Conservation (phyloP, 2,329 filamentous ascomycete species). For the Lithohypha guttulata region DNA sequence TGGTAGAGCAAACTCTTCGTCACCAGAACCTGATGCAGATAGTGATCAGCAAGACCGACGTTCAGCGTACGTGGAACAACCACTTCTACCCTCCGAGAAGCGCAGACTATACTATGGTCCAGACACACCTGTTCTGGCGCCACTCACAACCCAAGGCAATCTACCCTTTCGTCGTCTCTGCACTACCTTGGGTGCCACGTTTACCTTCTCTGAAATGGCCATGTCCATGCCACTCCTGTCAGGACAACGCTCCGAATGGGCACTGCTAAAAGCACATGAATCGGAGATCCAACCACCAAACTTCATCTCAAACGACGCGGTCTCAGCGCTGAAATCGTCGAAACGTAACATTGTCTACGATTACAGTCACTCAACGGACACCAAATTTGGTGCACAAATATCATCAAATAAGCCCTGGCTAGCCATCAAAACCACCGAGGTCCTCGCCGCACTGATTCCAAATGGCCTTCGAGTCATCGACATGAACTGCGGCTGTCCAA, state of each 20-base stretch:
- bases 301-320: slow-evolving; percentile 41
- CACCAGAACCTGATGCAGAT: slow-evolving; percentile 23
- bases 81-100: slow-evolving; percentile 86
- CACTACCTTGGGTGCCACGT: slow-evolving; percentile 74
- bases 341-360: slow-evolving; percentile 50
- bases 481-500: slow-evolving; percentile 93
- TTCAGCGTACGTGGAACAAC: slow-evolving; percentile 73
- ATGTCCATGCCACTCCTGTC: slow-evolving; percentile 83
- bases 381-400: slow-evolving; percentile 87
- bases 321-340: slow-evolving; percentile 9
- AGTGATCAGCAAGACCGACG: slow-evolving; percentile 56
- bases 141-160: slow-evolving; percentile 92
- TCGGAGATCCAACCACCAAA: slow-evolving; percentile 65
- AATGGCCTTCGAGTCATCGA: slow-evolving; percentile 74
- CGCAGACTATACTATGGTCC: slow-evolving; percentile 83
- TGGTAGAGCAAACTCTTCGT: slow-evolving; percentile 23
- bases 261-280: slow-evolving; percentile 82
- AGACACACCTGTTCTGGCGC: slow-evolving; percentile 87
- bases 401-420: slow-evolving; percentile 86
- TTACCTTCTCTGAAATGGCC: slow-evolving; percentile 98
- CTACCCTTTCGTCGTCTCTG: slow-evolving; percentile 87
- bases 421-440: slow-evolving; percentile 77
- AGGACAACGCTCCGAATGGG: slow-evolving; percentile 87
- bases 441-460: slow-evolving; percentile 64
- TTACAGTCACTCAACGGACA: slow-evolving; percentile 64